phyloP scores from a whole-genome alignment of 78 protist genomes.

The Tieghemostelium lacteum region DNA sequence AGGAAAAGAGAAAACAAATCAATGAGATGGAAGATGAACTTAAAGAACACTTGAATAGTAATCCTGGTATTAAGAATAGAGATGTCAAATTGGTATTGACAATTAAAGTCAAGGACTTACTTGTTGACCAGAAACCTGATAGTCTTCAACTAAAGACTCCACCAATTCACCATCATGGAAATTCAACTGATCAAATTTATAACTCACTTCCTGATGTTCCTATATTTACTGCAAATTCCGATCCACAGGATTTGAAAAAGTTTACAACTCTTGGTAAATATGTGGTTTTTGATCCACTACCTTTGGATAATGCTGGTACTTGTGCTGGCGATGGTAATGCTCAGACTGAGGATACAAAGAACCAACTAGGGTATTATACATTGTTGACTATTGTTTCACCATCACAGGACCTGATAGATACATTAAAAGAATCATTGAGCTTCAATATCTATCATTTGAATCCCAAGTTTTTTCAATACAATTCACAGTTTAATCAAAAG shows the following conservation, averaged over 20 bases:
- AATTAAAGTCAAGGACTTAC: constrained; percentile 16
- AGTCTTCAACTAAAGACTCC: background rate
- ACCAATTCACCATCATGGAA: background rate
- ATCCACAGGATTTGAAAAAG: background rate
- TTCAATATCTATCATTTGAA: constrained; percentile 4
- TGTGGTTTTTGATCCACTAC: constrained; percentile 8
- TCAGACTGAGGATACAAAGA: background rate
- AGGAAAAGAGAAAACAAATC: background rate
- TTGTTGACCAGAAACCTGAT: background rate
- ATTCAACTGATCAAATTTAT: background rate
- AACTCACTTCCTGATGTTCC: background rate
- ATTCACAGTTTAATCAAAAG: background rate
- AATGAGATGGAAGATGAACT: constrained; percentile 2
- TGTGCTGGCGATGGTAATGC: background rate
- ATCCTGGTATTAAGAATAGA: constrained; percentile 10
- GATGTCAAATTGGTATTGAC: constrained; percentile 17
- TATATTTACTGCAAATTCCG: background rate
- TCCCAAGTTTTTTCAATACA: constrained; percentile 4
- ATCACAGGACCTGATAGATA: background rate
- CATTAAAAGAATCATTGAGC: constrained; percentile 16
- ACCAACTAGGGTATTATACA: background rate
- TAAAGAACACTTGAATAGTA: background rate
- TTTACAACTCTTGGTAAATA: background rate
- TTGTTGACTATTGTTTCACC: constrained; percentile 8
- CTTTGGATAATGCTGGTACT: background rate